phyloP scores from a whole-genome alignment of 1,284 basidiomycete species.

The Moesziomyces sp. region DNA sequence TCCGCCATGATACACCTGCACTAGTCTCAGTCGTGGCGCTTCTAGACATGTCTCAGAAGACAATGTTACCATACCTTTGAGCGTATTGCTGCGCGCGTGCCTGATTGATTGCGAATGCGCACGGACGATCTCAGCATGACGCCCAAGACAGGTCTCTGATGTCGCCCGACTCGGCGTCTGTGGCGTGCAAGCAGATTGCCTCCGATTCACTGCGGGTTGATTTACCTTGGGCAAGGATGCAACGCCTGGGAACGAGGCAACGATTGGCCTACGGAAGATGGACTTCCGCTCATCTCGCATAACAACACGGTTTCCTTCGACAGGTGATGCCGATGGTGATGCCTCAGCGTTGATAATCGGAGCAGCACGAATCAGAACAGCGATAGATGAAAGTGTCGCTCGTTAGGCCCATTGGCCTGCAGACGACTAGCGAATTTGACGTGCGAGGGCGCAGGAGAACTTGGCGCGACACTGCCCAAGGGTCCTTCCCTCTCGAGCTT shows the following conservation, averaged over 20 bases:
- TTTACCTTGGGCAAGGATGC: neutral
- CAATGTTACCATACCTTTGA: too few species aligned
- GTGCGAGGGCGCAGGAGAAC: neutral
- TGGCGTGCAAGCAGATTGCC: too few species aligned
- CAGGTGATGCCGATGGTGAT: neutral
- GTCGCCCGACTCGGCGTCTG: too few species aligned
- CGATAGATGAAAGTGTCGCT: neutral
- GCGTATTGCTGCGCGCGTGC: too few species aligned
- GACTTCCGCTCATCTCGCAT: slow-evolving; percentile 6
- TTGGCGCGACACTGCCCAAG: neutral
- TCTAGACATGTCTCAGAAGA: too few species aligned
- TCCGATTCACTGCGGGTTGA: neutral
- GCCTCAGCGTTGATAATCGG: neutral
- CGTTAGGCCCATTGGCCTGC: neutral
- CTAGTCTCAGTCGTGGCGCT: too few species aligned
- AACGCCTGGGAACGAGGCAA: neutral
- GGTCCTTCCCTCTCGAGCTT: too few species aligned
- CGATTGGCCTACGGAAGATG: slow-evolving; percentile 9
- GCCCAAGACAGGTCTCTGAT: too few species aligned
- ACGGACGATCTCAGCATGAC: too few species aligned
- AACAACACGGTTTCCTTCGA: neutral
- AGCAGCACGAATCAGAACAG: neutral
- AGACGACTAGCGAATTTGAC: neutral
- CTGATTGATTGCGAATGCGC: too few species aligned
- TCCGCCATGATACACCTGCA: too few species aligned